These are phyloP conservation scores for Tympanopsis confertula DNA, from an alignment of 2,329 filamentous ascomycete species.

Conservation along the genomic window DNA sequence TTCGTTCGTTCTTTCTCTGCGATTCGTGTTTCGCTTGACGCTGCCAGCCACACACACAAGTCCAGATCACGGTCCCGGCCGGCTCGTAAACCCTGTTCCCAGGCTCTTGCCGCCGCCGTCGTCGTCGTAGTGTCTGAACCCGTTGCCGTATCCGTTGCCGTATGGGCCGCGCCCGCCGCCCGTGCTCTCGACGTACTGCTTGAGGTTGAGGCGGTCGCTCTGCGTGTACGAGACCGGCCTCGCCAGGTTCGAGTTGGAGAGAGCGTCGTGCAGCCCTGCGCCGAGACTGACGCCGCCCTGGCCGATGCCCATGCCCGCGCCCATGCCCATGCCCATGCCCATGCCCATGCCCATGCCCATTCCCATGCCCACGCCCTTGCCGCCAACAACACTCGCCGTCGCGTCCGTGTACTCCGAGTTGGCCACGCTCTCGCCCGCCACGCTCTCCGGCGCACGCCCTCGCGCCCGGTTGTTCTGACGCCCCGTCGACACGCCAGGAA, in stretches of 20 bases:
- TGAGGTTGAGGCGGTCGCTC: constrained; percentile 57
- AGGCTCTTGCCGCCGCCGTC: constrained; percentile 96
- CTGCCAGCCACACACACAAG: no score
- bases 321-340: no score
- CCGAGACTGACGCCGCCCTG: constrained; percentile 82
- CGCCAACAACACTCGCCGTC: constrained; percentile 62
- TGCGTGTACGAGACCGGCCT: constrained; percentile 56
- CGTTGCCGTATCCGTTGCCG: constrained; percentile 56
- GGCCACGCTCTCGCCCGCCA: constrained; percentile 85
- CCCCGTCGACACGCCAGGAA: constrained; percentile 55
- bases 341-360: no score
- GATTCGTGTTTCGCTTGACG: no score
- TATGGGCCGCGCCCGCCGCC: constrained; percentile 44
- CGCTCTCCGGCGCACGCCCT: constrained; percentile 59
- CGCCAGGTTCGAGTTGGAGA: constrained; percentile 55
- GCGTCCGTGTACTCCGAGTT: constrained; percentile 83
- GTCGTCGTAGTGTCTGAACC: constrained; percentile 65
- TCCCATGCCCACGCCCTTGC: constrained; percentile 1
- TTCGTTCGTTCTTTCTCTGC: no score
- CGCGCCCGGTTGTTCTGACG: constrained; percentile 57
- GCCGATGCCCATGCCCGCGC: constrained; percentile 62
- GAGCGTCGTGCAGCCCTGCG: constrained; percentile 64
- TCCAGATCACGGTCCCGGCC: constrained; percentile 45
- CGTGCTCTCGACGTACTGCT: constrained; percentile 81
- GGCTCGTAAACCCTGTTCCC: constrained; percentile 91